phyloP scores from a whole-genome alignment of 768 basidiomycete species.

The Serpula lacrymans region DNA sequence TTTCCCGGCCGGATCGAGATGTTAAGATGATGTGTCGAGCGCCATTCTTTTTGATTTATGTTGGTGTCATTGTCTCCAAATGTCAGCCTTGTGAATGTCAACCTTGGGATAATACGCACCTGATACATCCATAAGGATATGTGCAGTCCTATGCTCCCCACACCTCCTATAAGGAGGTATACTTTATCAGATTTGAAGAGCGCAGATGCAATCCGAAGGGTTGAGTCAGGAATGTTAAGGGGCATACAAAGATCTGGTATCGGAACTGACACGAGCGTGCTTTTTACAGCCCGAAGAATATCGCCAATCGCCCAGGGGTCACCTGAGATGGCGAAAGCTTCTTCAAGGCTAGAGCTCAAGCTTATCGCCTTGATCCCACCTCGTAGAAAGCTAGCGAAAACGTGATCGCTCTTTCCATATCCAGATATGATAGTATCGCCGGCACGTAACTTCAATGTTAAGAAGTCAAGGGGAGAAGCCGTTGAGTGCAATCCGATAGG shows the following conservation, averaged over 20 bases:
- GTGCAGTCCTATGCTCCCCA: conserved; percentile 35
- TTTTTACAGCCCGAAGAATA: background rate
- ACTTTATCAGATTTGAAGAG: conserved; percentile 26
- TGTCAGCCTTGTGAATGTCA: background rate
- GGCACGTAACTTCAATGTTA: background rate
- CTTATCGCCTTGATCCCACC: background rate
- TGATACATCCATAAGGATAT: conserved; percentile 40
- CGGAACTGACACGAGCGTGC: conserved; percentile 2
- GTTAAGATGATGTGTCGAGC: conserved; percentile 35
- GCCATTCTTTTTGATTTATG: conserved; percentile 29
- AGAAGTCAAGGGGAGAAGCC: background rate
- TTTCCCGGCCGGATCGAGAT: conserved; percentile 30
- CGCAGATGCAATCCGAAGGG: background rate
- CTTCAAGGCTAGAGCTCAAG: conserved; percentile 10
- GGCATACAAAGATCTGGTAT: too few relatives aligned
- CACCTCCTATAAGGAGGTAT: conserved; percentile 38
- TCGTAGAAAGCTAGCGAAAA: background rate
- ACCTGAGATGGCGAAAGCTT: background rate
- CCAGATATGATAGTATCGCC: background rate
- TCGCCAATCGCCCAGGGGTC: background rate
- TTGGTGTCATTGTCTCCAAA: background rate
- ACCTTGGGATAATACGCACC: conserved; percentile 18
- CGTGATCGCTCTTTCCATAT: background rate
- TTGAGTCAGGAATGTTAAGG: background rate
- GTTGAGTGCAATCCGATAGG: background rate